phyloP scores from a whole-genome alignment of 2,329 filamentous ascomycete species.

The Paradendryphiella salina region DNA sequence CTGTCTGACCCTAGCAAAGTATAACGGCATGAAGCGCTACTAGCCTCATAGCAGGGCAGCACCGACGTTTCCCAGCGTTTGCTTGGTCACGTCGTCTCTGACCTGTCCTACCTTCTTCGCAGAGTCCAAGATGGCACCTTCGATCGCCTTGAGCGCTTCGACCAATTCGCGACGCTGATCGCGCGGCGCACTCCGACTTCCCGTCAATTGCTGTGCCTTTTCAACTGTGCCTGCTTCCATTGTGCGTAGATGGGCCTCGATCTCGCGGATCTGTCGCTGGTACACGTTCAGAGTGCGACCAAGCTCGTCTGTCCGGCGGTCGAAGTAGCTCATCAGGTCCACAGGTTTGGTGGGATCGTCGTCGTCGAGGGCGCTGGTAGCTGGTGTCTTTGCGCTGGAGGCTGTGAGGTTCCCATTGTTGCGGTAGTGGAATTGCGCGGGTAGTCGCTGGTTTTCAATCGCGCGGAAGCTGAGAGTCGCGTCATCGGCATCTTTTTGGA shows the following conservation, averaged over 20 bases:
- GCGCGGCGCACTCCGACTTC: slow-evolving; percentile 39
- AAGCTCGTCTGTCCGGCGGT: slow-evolving; percentile 47
- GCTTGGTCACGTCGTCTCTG: slow-evolving; percentile 53
- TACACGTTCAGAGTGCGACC: slow-evolving; percentile 48
- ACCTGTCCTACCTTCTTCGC: slow-evolving; percentile 54
- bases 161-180: slow-evolving; percentile 52
- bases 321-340: slow-evolving; percentile 54
- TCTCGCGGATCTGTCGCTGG: slow-evolving; percentile 51
- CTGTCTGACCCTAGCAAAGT: background rate
- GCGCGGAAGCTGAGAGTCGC: slow-evolving; percentile 72
- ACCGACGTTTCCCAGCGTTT: slow-evolving; percentile 46
- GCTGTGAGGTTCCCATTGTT: slow-evolving; percentile 47
- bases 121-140: slow-evolving; percentile 54
- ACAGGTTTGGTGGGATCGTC: slow-evolving; percentile 44
- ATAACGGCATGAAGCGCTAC: too few species aligned
- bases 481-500: slow-evolving; percentile 69
- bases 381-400: slow-evolving; percentile 34
- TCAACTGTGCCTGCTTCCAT: slow-evolving; percentile 52
- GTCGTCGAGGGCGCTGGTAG: slow-evolving; percentile 43
- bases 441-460: slow-evolving; percentile 73
- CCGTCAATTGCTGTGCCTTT: slow-evolving; percentile 50
- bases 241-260: slow-evolving; percentile 54
- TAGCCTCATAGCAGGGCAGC: slow-evolving; percentile 29
- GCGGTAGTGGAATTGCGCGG: slow-evolving; percentile 63
- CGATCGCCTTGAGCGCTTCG: slow-evolving; percentile 53